Evolutionary conservation across 306 rosid species (phyloP), one percentile per base, ranked within the genome.

Genomic region (Corylus heterophylla): DNA sequence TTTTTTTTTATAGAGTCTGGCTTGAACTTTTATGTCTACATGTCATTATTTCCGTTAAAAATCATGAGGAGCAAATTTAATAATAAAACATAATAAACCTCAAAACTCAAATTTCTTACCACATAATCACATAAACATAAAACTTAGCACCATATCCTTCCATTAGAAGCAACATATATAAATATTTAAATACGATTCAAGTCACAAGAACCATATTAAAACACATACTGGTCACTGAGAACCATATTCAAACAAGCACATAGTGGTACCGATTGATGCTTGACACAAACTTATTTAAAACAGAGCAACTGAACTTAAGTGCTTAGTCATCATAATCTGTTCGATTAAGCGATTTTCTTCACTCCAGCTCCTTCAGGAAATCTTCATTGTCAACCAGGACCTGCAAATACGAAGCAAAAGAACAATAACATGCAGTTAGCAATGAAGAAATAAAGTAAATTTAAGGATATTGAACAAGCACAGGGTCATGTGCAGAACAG

Each of bases 311-410:
- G 35, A 78, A 49, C 76, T 17, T 14, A 52, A 67, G 63, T 50
- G 25, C 67, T 18, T 8, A 27, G 55, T 12, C 62, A 49, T 31
- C 29, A 8, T 18, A 13, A 10, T 35, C 49, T 69, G 52, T 17
- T n/a, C 9, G 27, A 35, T 29, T 68, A 22, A 10, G 79, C 69
- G 39, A 35, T 7, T 67, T 75, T 74, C 86, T 79, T 85, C 85
- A 74, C 85, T 89, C 76, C 71, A 91, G 86, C 86, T 95, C 98
- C 92, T 86, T 91, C 73, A 85, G 88, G 55, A 95, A 95, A 71
- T 95, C 98, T 72, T 58, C 86, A 44, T 95, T 92, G 92, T 95
- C 98, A 83, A 92, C 97, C 76, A 95, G 79, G 35, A 89, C 98
- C 98, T 95, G 75, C 87, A 79, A 79, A 64, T 39, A 59, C 76